Percentiles rank a stretch among this genome's conserved stretches.
These are phyloP conservation scores for Quercus parvula DNA, from an alignment of 306 rosid species.

Conservation along the genomic window DNA sequence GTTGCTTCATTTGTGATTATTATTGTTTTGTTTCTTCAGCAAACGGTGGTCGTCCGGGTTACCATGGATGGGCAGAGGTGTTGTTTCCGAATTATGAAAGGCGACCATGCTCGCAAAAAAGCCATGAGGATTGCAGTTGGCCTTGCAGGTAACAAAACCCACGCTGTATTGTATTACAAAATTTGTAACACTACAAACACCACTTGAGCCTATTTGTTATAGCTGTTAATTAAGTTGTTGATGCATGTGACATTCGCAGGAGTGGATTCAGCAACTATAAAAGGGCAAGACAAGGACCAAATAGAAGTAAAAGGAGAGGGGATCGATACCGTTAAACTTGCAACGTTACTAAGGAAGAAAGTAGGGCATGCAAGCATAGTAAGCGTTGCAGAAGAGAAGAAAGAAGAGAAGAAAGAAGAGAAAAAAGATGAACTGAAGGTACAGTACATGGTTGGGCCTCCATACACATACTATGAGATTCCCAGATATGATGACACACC, in stretches of 20 bases:
- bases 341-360: conserved; percentile 25
- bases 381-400: conserved; percentile 23
- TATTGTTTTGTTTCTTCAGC: conserved; percentile 13
- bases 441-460: background rate
- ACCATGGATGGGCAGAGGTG: conserved; percentile 13
- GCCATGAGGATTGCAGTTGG: conserved; percentile 38
- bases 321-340: conserved; percentile 30
- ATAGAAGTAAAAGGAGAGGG: conserved; percentile 30
- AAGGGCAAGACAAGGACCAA: conserved; percentile 19
- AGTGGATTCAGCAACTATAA: conserved; percentile 21
- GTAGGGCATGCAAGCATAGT: conserved; percentile 27
- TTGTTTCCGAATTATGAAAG: background rate
- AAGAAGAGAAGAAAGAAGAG: conserved; percentile 12
- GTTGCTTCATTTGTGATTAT: too few species aligned
- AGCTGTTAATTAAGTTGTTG: too few species aligned
- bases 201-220: too few species aligned
- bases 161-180: too few species aligned
- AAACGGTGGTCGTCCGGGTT: conserved; percentile 35
- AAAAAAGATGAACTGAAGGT: background rate
- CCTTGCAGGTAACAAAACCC: conserved; percentile 17
- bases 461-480: background rate
- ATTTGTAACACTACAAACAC: too few species aligned
- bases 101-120: background rate
- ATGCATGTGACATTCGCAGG: background rate
- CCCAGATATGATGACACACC: background rate